Base-by-base conservation (phyloP, 805 yeast genomes). In the Cyberlindnera mississippiensis region DNA sequence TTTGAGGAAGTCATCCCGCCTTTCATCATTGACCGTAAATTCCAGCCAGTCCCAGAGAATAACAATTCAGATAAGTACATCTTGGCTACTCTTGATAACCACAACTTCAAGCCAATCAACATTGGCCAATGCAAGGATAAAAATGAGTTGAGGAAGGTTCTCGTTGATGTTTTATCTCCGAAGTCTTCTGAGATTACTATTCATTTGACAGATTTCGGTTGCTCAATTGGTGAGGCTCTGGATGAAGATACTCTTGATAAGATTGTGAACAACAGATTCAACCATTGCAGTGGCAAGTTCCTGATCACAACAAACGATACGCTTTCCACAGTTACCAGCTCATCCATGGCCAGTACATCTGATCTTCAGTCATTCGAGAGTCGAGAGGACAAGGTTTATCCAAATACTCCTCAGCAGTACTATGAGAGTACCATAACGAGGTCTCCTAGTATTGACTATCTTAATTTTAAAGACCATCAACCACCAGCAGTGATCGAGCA, bases 191-290 rank as follows among this genome's bases (percentile, higher is more conserved):
- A 58, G 11, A 40, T 61, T 26, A 57, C 70, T 0, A 67, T 78
- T 32, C 83, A 81, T 49, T 60, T 87, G 46, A 83, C 95, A 0
- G 95, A 87, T 39, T 77, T 80, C 57, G 78, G 79, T 16, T 67
- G 79, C 37, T 69, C 70, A 13, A 71, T 73, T 22, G 91, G 89
- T 22, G 73, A 66, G 5, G 68, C 78, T 0, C 51, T 84, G 15
- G 73, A 80, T 17, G 82, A 78, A 34, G 67, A 68, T 2, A 52
- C 72, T 2, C 43, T 82, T 3, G 64, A 65, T 2, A 47, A 50
- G 2, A 51, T 76, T 2, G 51, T 74, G 10, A 55, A 59, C 1
- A 53, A 63, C 19, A 48, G 53, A 12, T 73, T 71, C 42, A 46
- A 55, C 8, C 57, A 61, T 27, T 47, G 60, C 13, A 57, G 67